Evolutionary conservation across 495 filamentous ascomycete species (phyloP).

Genomic region (Lepraria neglecta): DNA sequence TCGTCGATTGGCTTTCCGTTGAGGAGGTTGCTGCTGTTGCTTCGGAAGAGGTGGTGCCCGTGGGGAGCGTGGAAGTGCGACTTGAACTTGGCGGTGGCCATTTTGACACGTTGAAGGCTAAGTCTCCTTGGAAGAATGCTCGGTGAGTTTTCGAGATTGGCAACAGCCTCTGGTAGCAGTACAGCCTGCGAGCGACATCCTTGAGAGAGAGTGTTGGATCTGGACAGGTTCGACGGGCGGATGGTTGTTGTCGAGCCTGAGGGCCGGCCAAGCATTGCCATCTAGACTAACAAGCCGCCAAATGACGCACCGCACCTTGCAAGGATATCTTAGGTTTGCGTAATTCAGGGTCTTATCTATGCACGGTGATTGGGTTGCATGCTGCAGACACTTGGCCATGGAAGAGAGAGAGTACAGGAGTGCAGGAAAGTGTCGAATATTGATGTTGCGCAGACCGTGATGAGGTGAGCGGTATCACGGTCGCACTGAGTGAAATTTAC

Average conservation of each 20-base stretch:
- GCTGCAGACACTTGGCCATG: not conserved
- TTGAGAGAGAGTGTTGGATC: slow-evolving; percentile 5
- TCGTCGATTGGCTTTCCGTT: slow-evolving; percentile 38
- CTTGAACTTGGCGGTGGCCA: slow-evolving; percentile 29
- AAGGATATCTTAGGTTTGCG: slow-evolving; percentile 10
- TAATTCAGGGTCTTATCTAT: slow-evolving; percentile 17
- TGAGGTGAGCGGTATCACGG: not conserved
- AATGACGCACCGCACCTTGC: slow-evolving; percentile 17
- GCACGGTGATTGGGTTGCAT: slow-evolving; percentile 19
- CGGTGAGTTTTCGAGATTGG: slow-evolving; percentile 24
- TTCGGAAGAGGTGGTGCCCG: slow-evolving; percentile 26
- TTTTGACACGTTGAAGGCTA: slow-evolving; percentile 25
- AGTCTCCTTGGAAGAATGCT: slow-evolving; percentile 22
- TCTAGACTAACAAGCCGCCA: slow-evolving; percentile 18
- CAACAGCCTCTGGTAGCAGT: slow-evolving; percentile 21
- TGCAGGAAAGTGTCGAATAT: not conserved
- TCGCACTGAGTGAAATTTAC: slow-evolving; percentile 10
- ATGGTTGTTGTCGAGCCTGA: slow-evolving; percentile 3
- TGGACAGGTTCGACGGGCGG: slow-evolving; percentile 7
- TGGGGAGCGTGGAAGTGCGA: slow-evolving; percentile 25
- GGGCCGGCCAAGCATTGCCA: slow-evolving; percentile 17
- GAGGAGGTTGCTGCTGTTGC: slow-evolving; percentile 20
- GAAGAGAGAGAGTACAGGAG: not conserved
- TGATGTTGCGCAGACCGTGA: not conserved
- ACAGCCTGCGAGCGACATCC: slow-evolving; percentile 19